phyloP scores from a whole-genome alignment of 495 filamentous ascomycete genomes.

The Cladorrhinum samala region DNA sequence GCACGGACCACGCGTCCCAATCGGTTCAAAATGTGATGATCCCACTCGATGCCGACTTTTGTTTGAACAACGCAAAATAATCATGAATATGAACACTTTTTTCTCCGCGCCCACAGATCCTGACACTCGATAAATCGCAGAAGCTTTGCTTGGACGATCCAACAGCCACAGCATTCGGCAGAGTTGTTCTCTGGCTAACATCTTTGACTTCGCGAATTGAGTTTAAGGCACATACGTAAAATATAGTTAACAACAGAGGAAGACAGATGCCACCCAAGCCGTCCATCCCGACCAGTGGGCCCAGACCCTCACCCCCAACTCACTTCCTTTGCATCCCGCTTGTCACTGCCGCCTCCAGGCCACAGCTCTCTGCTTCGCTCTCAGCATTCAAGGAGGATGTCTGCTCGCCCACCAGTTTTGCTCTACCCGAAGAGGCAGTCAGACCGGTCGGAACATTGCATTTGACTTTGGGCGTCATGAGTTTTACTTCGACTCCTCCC shows the following conservation, averaged over 20 bases:
- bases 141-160: too few relatives aligned
- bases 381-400: slow-evolving; percentile 55
- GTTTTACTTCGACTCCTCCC: slow-evolving; percentile 53
- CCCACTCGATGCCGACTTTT: neutral
- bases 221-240: too few relatives aligned
- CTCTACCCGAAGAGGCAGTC: slow-evolving; percentile 54
- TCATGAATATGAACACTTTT: neutral
- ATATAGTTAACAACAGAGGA: neutral
- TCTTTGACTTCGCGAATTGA: too few relatives aligned
- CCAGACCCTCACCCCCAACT: slow-evolving; percentile 46
- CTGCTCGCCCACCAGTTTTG: slow-evolving; percentile 27
- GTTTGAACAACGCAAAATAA: neutral
- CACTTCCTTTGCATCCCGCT: slow-evolving; percentile 88
- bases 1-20: too few relatives aligned
- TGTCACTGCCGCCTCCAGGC: slow-evolving; percentile 53
- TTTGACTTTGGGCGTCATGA: slow-evolving; percentile 84
- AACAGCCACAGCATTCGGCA: too few relatives aligned
- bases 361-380: slow-evolving; percentile 57
- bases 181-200: too few relatives aligned
- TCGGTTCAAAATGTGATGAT: too few relatives aligned
- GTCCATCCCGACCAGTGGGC: neutral
- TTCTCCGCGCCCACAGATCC: neutral
- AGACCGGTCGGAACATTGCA: slow-evolving; percentile 77
- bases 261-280: slow-evolving; percentile 7
- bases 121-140: too few relatives aligned